Conservation (phyloP, 2,329 filamentous ascomycete genomes). For the Exophiala spinifera region DNA sequence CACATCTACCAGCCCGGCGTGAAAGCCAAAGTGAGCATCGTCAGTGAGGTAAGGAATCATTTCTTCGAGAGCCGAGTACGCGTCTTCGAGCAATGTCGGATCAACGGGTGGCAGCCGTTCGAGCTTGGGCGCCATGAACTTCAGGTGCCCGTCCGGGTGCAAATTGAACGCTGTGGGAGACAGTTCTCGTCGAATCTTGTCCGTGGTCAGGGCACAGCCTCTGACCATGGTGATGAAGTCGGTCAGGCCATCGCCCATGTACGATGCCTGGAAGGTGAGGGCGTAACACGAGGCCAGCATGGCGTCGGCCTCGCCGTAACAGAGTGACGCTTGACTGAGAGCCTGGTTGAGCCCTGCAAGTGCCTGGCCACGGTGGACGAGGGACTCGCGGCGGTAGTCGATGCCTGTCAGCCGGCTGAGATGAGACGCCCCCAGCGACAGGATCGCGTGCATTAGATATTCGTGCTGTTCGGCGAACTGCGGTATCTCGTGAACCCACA, state of each 20-base stretch:
- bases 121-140: constrained; percentile 27
- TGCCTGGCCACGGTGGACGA: constrained; percentile 64
- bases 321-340: constrained; percentile 34
- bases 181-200: constrained; percentile 35
- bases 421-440: constrained; percentile 66
- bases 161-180: constrained; percentile 30
- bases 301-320: constrained; percentile 29
- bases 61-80: constrained; percentile 25
- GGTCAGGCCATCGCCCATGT: constrained; percentile 35
- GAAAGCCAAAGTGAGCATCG: constrained; percentile 29
- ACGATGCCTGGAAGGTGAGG: constrained; percentile 35
- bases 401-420: constrained; percentile 43
- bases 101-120: constrained; percentile 23
- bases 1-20: constrained; percentile 27
- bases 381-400: constrained; percentile 55
- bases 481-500: constrained; percentile 67
- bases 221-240: constrained; percentile 38
- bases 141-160: constrained; percentile 26
- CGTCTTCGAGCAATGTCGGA: constrained; percentile 20
- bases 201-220: constrained; percentile 34
- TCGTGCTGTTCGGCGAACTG: constrained; percentile 66
- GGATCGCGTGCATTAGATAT: constrained; percentile 68
- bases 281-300: constrained; percentile 37
- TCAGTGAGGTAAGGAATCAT: constrained; percentile 33
- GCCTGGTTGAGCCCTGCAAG: constrained; percentile 60